Percentiles rank a stretch among this genome's conserved stretches.
Conservation (phyloP, 805 yeast genomes). For the Phaffomyces opuntiae region DNA sequence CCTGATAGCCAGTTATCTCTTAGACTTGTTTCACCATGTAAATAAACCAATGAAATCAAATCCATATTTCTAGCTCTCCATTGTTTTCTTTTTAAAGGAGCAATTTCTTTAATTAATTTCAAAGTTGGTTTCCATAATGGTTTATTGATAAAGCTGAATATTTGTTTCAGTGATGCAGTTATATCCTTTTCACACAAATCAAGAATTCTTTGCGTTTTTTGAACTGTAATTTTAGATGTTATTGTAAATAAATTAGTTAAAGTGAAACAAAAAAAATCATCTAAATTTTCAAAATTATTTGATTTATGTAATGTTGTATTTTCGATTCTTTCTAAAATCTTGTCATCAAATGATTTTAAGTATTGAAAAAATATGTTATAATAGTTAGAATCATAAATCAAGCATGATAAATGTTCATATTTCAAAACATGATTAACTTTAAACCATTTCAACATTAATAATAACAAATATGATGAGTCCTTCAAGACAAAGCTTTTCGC, state of each 20-base stretch:
- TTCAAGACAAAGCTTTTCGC: constrained; percentile 59
- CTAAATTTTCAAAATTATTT: constrained; percentile 16
- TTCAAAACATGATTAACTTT: constrained; percentile 72
- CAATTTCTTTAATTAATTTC: constrained; percentile 66
- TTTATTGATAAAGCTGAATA: constrained; percentile 53
- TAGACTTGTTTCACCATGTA: constrained; percentile 64
- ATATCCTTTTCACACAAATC: constrained; percentile 58
- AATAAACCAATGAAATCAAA: constrained; percentile 75
- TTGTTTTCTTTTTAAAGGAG: constrained; percentile 88
- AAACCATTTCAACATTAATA: constrained; percentile 65
- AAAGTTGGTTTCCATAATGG: constrained; percentile 63
- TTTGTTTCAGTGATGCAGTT: constrained; percentile 50
- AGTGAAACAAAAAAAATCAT: constrained; percentile 36
- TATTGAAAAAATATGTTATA: constrained; percentile 20
- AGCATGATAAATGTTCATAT: constrained; percentile 62
- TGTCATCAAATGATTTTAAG: constrained; percentile 13
- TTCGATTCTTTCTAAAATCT: constrained; percentile 26
- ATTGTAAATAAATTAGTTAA: constrained; percentile 46
- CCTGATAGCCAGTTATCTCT: constrained; percentile 89
- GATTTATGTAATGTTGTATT: constrained; percentile 13
- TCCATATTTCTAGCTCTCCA: constrained; percentile 96
- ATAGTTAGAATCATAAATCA: constrained; percentile 68
- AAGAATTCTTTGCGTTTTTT: constrained; percentile 68
- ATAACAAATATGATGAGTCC: constrained; percentile 47
- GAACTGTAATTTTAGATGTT: constrained; percentile 51